phyloP scores from a whole-genome alignment of 169 alveolate genomes.

The Plasmodium gaboni region DNA sequence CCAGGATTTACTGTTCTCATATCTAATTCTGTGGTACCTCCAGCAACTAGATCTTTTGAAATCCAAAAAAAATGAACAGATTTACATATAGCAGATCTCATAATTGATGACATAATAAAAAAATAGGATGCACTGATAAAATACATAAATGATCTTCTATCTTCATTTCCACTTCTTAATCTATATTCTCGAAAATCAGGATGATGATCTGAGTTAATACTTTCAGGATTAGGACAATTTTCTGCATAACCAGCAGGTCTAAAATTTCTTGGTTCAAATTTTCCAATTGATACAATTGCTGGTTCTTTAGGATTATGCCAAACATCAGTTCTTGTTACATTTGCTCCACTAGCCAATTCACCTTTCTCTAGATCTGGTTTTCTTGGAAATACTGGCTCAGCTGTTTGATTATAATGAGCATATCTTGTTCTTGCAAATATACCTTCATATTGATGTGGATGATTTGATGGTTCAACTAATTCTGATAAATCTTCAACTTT shows the following conservation, averaged over 20 bases:
- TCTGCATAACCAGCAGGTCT: conserved; percentile 91
- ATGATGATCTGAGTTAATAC: conserved; percentile 85
- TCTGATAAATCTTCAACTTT: conserved; percentile 79
- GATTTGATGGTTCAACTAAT: conserved; percentile 85
- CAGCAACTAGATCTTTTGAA: conserved; percentile 86
- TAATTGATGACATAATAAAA: conserved; percentile 85
- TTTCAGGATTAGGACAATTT: conserved; percentile 89
- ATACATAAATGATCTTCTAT: conserved; percentile 88
- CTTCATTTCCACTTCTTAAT: conserved; percentile 86
- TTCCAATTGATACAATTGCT: conserved; percentile 89
- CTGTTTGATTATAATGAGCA: conserved; percentile 89
- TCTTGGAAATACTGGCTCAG: conserved; percentile 91
- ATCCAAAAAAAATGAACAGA: conserved; percentile 89
- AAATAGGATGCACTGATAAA: conserved; percentile 86
- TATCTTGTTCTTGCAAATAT: conserved; percentile 83
- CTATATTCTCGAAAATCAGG: conserved; percentile 91
- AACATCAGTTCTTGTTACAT: conserved; percentile 89
- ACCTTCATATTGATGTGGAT: conserved; percentile 87
- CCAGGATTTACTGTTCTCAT: conserved; percentile 88
- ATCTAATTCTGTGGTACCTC: conserved; percentile 89
- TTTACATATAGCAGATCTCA: conserved; percentile 86
- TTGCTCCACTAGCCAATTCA: conserved; percentile 91
- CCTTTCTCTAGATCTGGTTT: conserved; percentile 89
- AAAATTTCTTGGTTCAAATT: conserved; percentile 89
- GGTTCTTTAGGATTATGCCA: conserved; percentile 92